Evolutionary conservation across 164 flowering plant species (phyloP), one percentile per base, ranked within the genome.

Genomic region (Nelumbo lutea): DNA sequence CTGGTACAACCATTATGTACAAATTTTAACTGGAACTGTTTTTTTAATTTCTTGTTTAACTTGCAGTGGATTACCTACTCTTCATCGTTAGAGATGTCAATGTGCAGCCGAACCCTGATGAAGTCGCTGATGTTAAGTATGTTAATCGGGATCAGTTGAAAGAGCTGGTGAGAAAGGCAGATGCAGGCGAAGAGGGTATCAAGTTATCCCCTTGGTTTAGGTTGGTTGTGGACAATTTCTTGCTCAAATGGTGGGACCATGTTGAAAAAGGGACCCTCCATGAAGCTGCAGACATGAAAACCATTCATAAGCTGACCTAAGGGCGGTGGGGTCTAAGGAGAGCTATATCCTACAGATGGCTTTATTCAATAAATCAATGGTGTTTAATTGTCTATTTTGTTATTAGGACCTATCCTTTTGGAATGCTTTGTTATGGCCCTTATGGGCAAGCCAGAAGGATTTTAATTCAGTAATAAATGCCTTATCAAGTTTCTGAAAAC

Each of bases 201-300:
- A 89, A 89, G 83, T 84, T 92, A 27, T 92, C 97, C 15, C 99
- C 99, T 9, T 95, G 99, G 99, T 95, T 95, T 87, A 81, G 87
- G 66, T 79, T 95, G 4, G 91, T 89, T 1, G 97, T 88, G 61
- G 97, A 95, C 64, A 90, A 90, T 70, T 95, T 95, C 83, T 75
- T 95, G 82, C 84, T 82, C 82, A 92, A 89, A 68, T 95, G 97
- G 97, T 92, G 99, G 99, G 88, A 87, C 48, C 91, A 95, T 59
- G 88, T 92, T 1, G 90, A 92, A 73, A 81, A 84, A 41, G 90
- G 93, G 27, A 88, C 91, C 41, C 85, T 92, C 46, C 61, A 74
- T 38, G 86, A 88, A 68, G 96, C 76, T 38, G 83, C 77, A 39
- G 97, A 95, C 83, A 88, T 92, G 97, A 80, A 94, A 77, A 85